Base-by-base conservation (phyloP, 1,284 basidiomycete genomes). In the Ustilago cynodontis region DNA sequence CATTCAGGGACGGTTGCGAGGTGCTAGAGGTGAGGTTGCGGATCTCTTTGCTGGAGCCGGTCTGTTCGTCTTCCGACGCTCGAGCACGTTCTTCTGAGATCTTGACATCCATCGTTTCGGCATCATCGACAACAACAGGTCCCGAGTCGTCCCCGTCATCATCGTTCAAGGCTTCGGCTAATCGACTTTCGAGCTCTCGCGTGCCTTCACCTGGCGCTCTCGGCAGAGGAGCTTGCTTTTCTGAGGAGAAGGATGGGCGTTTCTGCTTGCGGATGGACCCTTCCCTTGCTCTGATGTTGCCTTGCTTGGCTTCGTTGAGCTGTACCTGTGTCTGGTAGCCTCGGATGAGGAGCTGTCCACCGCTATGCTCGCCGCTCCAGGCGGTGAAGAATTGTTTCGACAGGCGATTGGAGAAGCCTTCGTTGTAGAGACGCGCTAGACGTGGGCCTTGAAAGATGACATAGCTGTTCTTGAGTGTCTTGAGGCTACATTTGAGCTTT, bases 361-460 rank as follows among this genome's bases (percentile, higher is more conserved):
- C 78, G 20, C 77, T 63, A 47, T 82, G 80, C 50, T 78, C 78
- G 20, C 80, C 80, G 14, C 59, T 66, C 77, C 79, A 80, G 9
- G 80, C 80, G 11, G 80, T 82, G 51, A 78, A 77, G 59, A 82
- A 59, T 24, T 77, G 76, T 58, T 81, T 82, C 4, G 74, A 74
- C 7, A 82, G 49, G 8, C 80, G 68, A 29, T 73, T 72, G 18
- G 73, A 65, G 33, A 82, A 74, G 41, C 69, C 73, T 31, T 82
- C 71, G 20, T 62, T 59, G 50, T 82, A 82, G 14, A 89, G 78
- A 18, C 88, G 86, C 24, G 88, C 88, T 16, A 86, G 85, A 16
- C 84, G 82, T 2, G 85, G 87, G 63, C 89, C 87, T 59, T 89
- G 88, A 65, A 88, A 89, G 14, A 90, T 87, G 65, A 88, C 85